A percentile compares a stretch with the other conserved stretches of the same genome.
Conservation (phyloP, 176 grass and related monocot genomes). For the Otatea glauca region DNA sequence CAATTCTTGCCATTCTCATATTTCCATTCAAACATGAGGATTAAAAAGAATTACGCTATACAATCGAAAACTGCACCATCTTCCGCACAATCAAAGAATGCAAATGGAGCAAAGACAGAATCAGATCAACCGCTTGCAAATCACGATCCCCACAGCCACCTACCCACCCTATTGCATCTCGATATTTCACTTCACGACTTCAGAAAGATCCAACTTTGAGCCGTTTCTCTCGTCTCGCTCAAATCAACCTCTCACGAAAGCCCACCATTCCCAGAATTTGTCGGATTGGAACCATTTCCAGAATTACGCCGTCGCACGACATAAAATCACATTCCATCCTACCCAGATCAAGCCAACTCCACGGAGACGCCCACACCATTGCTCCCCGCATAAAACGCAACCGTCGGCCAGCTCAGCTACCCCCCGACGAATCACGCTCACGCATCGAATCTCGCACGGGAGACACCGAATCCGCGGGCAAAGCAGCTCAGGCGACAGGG, state of each 20-base stretch:
- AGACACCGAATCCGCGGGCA: neutral
- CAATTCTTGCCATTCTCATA: neutral
- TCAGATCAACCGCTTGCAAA: conserved; percentile 26
- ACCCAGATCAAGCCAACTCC: neutral
- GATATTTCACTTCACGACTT: neutral
- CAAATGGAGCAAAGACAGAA: neutral
- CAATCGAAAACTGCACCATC: neutral
- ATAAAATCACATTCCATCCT: conserved; percentile 15
- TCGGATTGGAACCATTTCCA: neutral
- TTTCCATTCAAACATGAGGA: neutral
- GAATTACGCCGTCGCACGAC: neutral
- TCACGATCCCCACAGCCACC: neutral
- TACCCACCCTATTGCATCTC: neutral
- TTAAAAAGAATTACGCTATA: neutral
- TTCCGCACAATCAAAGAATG: neutral
- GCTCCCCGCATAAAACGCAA: neutral
- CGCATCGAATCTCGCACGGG: neutral
- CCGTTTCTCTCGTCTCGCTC: neutral
- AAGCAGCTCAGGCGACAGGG: neutral
- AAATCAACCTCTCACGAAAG: conserved; percentile 4
- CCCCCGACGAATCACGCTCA: neutral
- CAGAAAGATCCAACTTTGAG: conserved; percentile 11
- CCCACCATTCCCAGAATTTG: neutral
- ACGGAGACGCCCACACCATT: neutral
- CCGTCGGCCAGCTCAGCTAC: neutral